A percentile compares a stretch with the other conserved stretches of the same genome.
phyloP scores from a whole-genome alignment of 2,329 filamentous ascomycete genomes.

The Cordyceps farinosa region DNA sequence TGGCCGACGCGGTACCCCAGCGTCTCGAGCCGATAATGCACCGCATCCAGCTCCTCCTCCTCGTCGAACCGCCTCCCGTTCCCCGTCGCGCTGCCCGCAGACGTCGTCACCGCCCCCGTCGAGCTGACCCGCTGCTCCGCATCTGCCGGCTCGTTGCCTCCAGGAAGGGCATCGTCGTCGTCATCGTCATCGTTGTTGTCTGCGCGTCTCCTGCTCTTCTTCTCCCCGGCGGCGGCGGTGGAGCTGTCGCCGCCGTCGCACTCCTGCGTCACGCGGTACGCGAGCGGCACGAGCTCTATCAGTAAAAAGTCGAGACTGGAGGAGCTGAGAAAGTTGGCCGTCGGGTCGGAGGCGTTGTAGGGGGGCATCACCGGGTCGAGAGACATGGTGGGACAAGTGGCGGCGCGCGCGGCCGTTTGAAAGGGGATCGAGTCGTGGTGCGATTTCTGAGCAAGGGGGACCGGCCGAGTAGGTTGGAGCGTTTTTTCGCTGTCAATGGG shows the following conservation, averaged over 20 bases:
- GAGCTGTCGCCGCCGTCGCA: constrained; percentile 51
- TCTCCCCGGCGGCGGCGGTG: constrained; percentile 19
- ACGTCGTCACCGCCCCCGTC: not conserved
- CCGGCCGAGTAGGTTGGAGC: not conserved
- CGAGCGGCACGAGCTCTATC: constrained; percentile 94
- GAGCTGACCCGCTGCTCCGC: constrained; percentile 4
- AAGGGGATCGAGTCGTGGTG: not conserved
- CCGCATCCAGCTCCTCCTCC: constrained; percentile 79
- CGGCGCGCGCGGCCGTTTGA: not conserved
- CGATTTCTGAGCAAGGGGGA: not conserved
- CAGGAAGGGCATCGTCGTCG: not conserved
- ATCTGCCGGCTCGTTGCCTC: constrained; percentile 6
- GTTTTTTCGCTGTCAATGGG: not conserved
- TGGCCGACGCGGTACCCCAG: constrained; percentile 90
- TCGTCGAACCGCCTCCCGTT: constrained; percentile 38
- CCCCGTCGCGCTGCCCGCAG: not conserved
- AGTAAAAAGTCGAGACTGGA: constrained; percentile 92
- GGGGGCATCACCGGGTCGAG: constrained; percentile 67
- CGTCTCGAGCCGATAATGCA: constrained; percentile 78
- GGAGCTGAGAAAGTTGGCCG: constrained; percentile 71
- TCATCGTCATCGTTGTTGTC: not conserved
- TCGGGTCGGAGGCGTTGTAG: constrained; percentile 69
- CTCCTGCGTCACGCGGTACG: constrained; percentile 78
- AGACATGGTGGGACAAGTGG: constrained; percentile 52
- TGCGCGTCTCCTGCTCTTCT: not conserved